These are phyloP conservation scores for Metschnikowia colocasiae DNA, from an alignment of 805 yeast species.

Conservation along the genomic window DNA sequence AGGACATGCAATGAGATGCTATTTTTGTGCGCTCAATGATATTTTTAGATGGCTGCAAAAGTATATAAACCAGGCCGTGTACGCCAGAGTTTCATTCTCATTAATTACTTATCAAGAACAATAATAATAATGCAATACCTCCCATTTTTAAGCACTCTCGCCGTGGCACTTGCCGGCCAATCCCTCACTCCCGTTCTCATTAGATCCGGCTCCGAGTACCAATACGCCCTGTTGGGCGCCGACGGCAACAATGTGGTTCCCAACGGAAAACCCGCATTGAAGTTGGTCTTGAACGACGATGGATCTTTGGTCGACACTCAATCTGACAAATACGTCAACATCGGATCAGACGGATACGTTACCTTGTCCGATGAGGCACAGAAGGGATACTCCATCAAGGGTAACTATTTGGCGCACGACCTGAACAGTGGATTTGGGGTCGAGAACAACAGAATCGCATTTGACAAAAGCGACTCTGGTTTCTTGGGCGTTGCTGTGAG, in stretches of 20 bases:
- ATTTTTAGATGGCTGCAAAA: neutral
- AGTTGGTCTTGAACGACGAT: neutral
- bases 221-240: neutral
- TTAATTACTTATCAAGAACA: neutral
- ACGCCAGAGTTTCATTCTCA: too few relatives aligned
- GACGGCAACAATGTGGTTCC: neutral
- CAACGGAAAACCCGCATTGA: neutral
- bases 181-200: neutral
- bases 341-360: too few relatives aligned
- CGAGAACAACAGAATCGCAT: constrained; percentile 37
- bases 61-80: neutral
- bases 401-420: constrained; percentile 9
- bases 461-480: neutral
- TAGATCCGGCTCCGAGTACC: neutral
- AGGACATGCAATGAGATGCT: neutral
- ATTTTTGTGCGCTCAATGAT: neutral
- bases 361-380: too few relatives aligned
- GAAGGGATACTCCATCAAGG: too few relatives aligned
- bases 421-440: constrained; percentile 4
- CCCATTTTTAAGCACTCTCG: neutral
- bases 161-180: neutral
- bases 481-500: neutral
- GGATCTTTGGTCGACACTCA: too few relatives aligned
- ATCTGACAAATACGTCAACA: too few relatives aligned
- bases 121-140: neutral